phyloP scores from a whole-genome alignment of 768 basidiomycete genomes.

The Sporobolomyces roseus region DNA sequence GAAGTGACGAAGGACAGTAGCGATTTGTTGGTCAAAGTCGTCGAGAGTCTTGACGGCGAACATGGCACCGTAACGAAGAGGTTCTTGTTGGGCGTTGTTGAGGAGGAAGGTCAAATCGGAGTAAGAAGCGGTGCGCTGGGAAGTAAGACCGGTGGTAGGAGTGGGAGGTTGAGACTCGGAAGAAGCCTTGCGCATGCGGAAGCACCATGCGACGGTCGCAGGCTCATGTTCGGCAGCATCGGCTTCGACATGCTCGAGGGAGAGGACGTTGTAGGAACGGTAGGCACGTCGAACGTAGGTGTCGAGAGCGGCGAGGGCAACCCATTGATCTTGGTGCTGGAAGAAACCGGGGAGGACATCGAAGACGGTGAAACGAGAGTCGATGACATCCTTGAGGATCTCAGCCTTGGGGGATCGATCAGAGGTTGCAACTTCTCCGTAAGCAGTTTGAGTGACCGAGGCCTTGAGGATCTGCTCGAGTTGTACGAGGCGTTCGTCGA shows the following conservation, averaged over 20 bases:
- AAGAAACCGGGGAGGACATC: slow-evolving; percentile 97
- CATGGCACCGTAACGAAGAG: slow-evolving; percentile 82
- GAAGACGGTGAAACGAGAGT: slow-evolving; percentile 93
- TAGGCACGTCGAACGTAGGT: slow-evolving; percentile 95
- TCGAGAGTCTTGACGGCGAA: slow-evolving; percentile 71
- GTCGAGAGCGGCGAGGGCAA: slow-evolving; percentile 86
- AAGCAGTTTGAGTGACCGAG: slow-evolving; percentile 78
- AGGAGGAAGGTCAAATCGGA: slow-evolving; percentile 94
- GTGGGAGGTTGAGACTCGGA: slow-evolving; percentile 79
- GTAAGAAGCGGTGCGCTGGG: slow-evolving; percentile 75
- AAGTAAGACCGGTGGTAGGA: slow-evolving; percentile 53
- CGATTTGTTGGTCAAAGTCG: slow-evolving; percentile 35
- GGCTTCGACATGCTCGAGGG: slow-evolving; percentile 91
- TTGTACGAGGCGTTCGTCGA: slow-evolving; percentile 85
- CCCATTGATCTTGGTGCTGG: slow-evolving; percentile 74
- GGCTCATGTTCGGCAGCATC: slow-evolving; percentile 75
- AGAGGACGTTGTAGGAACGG: slow-evolving; percentile 82
- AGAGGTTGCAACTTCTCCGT: slow-evolving; percentile 72
- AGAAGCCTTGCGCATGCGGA: slow-evolving; percentile 75
- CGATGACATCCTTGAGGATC: slow-evolving; percentile 83
- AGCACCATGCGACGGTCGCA: slow-evolving; percentile 78
- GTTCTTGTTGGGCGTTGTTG: slow-evolving; percentile 76
- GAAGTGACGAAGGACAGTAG: slow-evolving; percentile 56
- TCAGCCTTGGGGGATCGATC: slow-evolving; percentile 75
- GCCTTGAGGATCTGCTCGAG: slow-evolving; percentile 91